Percentiles rank a stretch among this genome's conserved stretches.
phyloP scores from a whole-genome alignment of 805 yeast genomes.

The Starmerella stigmatis region DNA sequence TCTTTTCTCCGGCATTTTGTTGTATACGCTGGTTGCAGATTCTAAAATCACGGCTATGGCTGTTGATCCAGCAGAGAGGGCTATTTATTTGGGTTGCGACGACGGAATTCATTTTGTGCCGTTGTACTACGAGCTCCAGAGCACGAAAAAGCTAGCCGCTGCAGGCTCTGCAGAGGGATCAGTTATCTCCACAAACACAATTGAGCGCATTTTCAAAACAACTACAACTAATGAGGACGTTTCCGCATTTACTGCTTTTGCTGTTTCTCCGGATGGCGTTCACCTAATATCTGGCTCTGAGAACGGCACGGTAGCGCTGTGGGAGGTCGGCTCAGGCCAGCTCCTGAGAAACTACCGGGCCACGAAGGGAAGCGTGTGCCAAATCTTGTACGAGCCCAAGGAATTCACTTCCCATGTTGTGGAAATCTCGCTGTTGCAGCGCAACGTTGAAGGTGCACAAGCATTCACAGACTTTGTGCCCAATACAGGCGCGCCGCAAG shows the following conservation, averaged over 20 bases:
- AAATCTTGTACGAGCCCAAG: slow-evolving; percentile 11
- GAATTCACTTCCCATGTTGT: slow-evolving; percentile 10
- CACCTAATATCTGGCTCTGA: slow-evolving; percentile 61
- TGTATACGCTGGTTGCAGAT: slow-evolving; percentile 65
- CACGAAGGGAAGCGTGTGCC: slow-evolving; percentile 22
- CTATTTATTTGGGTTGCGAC: slow-evolving; percentile 55
- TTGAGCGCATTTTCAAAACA: slow-evolving; percentile 27
- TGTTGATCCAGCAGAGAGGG: slow-evolving; percentile 70
- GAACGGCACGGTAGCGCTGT: slow-evolving; percentile 53
- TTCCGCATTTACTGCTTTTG: slow-evolving; percentile 41
- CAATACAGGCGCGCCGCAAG: too few relatives aligned
- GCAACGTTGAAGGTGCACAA: slow-evolving; percentile 18
- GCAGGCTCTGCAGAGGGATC: slow-evolving; percentile 49
- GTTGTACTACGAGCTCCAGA: slow-evolving; percentile 35
- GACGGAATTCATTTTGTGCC: slow-evolving; percentile 55
- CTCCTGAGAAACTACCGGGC: slow-evolving; percentile 26
- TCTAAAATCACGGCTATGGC: slow-evolving; percentile 47
- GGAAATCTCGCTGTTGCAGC: slow-evolving; percentile 26
- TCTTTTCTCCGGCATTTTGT: slow-evolving; percentile 36
- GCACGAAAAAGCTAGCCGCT: slow-evolving; percentile 38
- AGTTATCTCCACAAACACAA: slow-evolving; percentile 42
- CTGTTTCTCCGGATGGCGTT: slow-evolving; percentile 66
- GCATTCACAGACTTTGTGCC: slow-evolving; percentile 14
- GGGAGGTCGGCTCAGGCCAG: slow-evolving; percentile 44
- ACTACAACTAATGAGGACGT: neutral